Base-by-base conservation (phyloP, 352 stramenopile species). In the Phytophthora multivora region DNA sequence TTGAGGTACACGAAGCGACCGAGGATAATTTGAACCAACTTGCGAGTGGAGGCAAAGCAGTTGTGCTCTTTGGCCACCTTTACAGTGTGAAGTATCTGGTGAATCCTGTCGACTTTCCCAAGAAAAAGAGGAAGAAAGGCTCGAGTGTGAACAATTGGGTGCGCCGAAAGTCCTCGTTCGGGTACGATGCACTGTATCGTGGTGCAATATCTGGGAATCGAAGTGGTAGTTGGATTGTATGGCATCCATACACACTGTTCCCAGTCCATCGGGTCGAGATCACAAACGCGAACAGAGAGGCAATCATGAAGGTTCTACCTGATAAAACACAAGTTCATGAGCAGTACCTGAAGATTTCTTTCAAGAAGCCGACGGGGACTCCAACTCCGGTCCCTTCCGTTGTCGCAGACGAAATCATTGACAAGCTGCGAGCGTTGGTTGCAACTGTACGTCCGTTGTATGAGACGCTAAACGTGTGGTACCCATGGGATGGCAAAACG, bases 141-240 rank as follows among this genome's bases (percentile, higher is more conserved):
- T 23, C 18, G 0, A 67, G 54, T 30, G 33, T 79, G 6, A 25
- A 45, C 1, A 41, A 60, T 2, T 92, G 81, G 83, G 66, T 86
- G 15, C 35, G 13, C 8, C 56, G 38, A 3, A 77, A 92, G 38
- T 40, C 51, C 6, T 60, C 73, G 1, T 66, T 75, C 7, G 79
- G 77, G 0, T 90, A 80, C 38, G 83, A 92, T 50, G 67, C 70
- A 1, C 57, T 89, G 7, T 76, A 76, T 64, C 66, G 63, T 23
- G 33, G 64, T 36, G 43, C 35, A 11, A 71, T 59, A 50, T 66
- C 48, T 23, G 21, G 21, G 1, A 23, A 23, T 2, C 21, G 1
- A 19, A 65, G 47, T 16, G 69, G 62, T 0, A 47, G 15, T 33
- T 73, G 79, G 50, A 69, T 68, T 36, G 52, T 89, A 5, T 91